Percentiles rank a stretch among this genome's conserved stretches.
Conservation (phyloP, 2,329 filamentous ascomycete species). For the Byssothecium circinans region DNA sequence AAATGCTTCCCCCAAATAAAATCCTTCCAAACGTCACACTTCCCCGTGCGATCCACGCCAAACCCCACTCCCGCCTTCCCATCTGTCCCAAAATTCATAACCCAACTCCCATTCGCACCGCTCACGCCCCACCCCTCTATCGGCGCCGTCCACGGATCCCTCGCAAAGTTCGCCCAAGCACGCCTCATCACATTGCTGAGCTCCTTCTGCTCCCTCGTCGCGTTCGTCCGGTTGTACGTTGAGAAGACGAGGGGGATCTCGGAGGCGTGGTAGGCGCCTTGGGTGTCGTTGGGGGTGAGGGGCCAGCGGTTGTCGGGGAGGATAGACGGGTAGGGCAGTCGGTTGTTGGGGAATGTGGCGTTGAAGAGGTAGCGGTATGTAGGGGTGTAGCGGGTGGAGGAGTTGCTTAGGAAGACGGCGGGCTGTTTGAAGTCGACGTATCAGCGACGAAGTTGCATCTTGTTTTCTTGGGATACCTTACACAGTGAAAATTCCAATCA, state of each 20-base stretch:
- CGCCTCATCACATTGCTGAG: conserved; percentile 24
- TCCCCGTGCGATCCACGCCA: conserved; percentile 6
- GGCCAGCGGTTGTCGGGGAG: conserved; percentile 8
- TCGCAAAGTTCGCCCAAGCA: conserved; percentile 28
- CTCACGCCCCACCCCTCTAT: conserved; percentile 3
- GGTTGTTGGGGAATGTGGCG: conserved; percentile 13
- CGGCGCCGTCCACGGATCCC: conserved; percentile 13
- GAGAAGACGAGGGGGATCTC: conserved; percentile 27
- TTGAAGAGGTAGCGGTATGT: conserved; percentile 23
- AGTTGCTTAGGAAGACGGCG: conserved; percentile 6
- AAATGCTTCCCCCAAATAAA: conserved; percentile 10
- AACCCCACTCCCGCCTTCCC: background rate
- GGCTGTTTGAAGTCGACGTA: background rate
- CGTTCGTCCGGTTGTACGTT: conserved; percentile 18
- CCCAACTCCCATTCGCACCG: conserved; percentile 1
- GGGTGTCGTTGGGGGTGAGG: conserved; percentile 13
- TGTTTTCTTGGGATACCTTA: too few species aligned
- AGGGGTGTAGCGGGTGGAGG: conserved; percentile 8
- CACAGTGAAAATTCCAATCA: conserved; percentile 9
- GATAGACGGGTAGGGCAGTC: background rate
- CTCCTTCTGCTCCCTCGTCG: conserved; percentile 16
- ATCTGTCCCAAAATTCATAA: conserved; percentile 8
- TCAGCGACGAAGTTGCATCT: too few species aligned
- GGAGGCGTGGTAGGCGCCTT: conserved; percentile 20
- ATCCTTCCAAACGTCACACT: conserved; percentile 9